Evolutionary conservation across 208 protist genomes (phyloP).

Genomic region (Balamuthia mandrillaris): DNA sequence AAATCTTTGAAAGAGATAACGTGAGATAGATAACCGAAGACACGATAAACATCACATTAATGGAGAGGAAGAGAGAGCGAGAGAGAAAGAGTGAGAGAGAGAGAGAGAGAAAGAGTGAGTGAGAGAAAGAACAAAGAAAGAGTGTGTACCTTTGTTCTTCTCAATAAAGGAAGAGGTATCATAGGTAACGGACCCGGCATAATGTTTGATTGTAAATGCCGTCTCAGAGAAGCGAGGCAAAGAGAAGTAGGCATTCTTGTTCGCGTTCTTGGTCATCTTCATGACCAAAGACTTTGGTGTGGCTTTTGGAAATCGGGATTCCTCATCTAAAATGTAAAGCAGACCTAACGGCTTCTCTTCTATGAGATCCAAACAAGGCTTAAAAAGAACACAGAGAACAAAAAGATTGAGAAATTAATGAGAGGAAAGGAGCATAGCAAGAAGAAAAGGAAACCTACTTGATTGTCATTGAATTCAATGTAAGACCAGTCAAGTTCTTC

Average conservation of each 20-base stretch:
- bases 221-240: slow-evolving; percentile 6
- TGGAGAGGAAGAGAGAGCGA: background rate
- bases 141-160: slow-evolving; percentile 53
- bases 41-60: too few species aligned
- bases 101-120: background rate
- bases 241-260: slow-evolving; percentile 30
- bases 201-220: background rate
- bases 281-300: slow-evolving; percentile 13
- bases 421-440: slow-evolving; percentile 43
- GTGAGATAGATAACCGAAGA: too few species aligned
- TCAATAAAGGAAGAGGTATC: slow-evolving; percentile 50
- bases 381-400: slow-evolving; percentile 3
- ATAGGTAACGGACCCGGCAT: slow-evolving; percentile 41
- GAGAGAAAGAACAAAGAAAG: background rate
- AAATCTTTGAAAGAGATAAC: slow-evolving; percentile 68
- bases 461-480: too few species aligned
- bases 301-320: slow-evolving; percentile 71
- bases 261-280: slow-evolving; percentile 17
- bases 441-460: too few species aligned
- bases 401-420: background rate
- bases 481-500: too few species aligned
- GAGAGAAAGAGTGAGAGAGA: background rate
- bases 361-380: slow-evolving; percentile 76
- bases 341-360: slow-evolving; percentile 71
- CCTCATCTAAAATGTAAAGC: slow-evolving; percentile 76